A percentile compares a stretch with the other conserved stretches of the same genome.
Conservation (phyloP, 2,329 filamentous ascomycete genomes). For the Ophiosphaerella herpotricha region DNA sequence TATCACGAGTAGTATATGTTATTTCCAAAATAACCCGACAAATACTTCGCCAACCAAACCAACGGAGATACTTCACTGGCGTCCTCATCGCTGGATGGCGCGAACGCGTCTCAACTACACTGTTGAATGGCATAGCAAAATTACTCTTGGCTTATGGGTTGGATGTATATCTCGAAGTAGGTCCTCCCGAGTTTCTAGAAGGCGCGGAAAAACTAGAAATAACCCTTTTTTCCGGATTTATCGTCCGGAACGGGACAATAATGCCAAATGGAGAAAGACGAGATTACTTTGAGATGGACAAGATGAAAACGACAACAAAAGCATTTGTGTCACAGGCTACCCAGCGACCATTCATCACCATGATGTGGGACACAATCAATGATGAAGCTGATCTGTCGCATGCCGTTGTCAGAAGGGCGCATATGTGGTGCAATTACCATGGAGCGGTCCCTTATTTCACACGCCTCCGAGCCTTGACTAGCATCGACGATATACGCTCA, state of each 20-base stretch:
- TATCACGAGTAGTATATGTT: conserved; percentile 30
- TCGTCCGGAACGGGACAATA: conserved; percentile 44
- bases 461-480: conserved; percentile 29
- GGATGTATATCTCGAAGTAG: conserved; percentile 41
- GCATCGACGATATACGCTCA: conserved; percentile 27
- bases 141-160: conserved; percentile 38
- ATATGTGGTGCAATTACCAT: conserved; percentile 46
- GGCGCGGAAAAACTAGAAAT: conserved; percentile 29
- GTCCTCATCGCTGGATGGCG: conserved; percentile 42
- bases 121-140: conserved; percentile 38
- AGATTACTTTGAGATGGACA: conserved; percentile 47
- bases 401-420: conserved; percentile 41
- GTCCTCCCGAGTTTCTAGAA: conserved; percentile 40
- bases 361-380: conserved; percentile 48
- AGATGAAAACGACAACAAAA: conserved; percentile 45
- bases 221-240: conserved; percentile 33
- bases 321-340: conserved; percentile 45
- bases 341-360: conserved; percentile 40
- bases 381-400: conserved; percentile 40
- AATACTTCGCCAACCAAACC: conserved; percentile 27
- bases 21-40: conserved; percentile 31
- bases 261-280: conserved; percentile 39
- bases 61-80: conserved; percentile 38
- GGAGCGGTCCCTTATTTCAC: conserved; percentile 39
- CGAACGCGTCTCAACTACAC: conserved; percentile 28